Evolutionary conservation across 108 stramenopile species (phyloP), one percentile per base, ranked within the genome.

Genomic region (Cyclostephanos tholiformis): DNA sequence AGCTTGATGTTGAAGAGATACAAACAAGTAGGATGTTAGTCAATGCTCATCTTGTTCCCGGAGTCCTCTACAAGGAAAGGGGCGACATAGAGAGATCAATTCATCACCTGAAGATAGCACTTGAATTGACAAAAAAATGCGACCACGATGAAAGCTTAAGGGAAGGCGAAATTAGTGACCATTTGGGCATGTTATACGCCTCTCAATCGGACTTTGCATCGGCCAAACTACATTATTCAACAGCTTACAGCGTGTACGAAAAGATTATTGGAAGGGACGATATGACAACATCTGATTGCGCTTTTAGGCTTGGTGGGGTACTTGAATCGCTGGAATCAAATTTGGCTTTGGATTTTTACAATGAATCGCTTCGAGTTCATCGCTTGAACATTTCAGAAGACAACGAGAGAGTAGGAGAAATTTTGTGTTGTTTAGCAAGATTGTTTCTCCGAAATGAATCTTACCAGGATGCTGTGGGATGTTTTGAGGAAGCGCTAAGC

Each of bases 121-220:
- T 80, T 25, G 43, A 73, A 20, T 29, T 68, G 19, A 67, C 71
- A 38, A 73, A 69, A 35, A 44, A 69, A 63, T 67, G 48, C 60
- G 53, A 73, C 11, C 44, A 51, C 25, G 65, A 69, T 1, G 30
- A 32, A 22, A 60, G 38, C 38, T 6, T 57, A 32, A 44, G 50
- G 46, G 55, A 65, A 52, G 79, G 67, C 17, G 69, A 65, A 65
- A 73, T 80, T 17, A 30, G 67, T 48, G 80, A 82, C 39, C 52
- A 76, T 27, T 61, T 85, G 19, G 84, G 77, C 27, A 55, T 79
- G 67, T 20, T 79, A 46, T 78, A 82, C 56, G 80, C 68, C n/a
- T 77, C 67, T 2, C 36, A 39, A 74, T 30, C 62, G n/a, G 75
- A 79, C 6, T 71, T 55, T 46, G 32, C 20, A 10, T 50, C 62